Evolutionary conservation across 2,329 filamentous ascomycete genomes (phyloP), one percentile per base, ranked within the genome.

Genomic region (Fusarium sp.): DNA sequence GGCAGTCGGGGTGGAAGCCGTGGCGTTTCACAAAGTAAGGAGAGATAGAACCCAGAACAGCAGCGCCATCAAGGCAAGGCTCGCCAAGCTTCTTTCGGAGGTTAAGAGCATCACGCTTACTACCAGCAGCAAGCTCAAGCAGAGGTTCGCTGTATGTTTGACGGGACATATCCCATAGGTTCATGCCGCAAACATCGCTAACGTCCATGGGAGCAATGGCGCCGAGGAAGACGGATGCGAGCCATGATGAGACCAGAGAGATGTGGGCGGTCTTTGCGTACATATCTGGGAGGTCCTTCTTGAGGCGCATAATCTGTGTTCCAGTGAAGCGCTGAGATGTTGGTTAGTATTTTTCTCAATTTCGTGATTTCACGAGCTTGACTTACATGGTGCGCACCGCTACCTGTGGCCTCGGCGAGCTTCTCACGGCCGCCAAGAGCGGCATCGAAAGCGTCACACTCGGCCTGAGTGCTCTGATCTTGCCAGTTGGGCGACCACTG

Each of bases 401-500:
- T 97, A 30, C 96, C 96, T 11, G 96, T 97, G 20, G 87, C 88
- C 52, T 90, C 80, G 0, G 96, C 96, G 71, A 99, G 81, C 65
- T 85, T 84, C 73, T 90, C 85, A 4, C 87, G 83, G 8, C 83
- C 83, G 1, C 92, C 92, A 9, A 97, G 81, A 53, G 84, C 83
- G 7, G 82, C 85, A 78, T 98, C 94, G 75, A 98, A 98, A 67
- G 87, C 85, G 77, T 97, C 94, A 76, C 94, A 97, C 81, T 99
- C 92, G 70, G 85, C 85, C 81, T 97, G 94, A 3, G 96, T 98
- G 80, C 94, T 97, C 65, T 94, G 91, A 78, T 99, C 96, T 81
- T 98, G 96, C 96, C 96, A 99, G 79, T 98, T 99, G 9, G 96
- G 96, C 69, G 93, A 94, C 81, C 90, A 94, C 6, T 92, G 90